phyloP scores from a whole-genome alignment of 1,139 yeast genomes.

The Martiniozyma asiatica region DNA sequence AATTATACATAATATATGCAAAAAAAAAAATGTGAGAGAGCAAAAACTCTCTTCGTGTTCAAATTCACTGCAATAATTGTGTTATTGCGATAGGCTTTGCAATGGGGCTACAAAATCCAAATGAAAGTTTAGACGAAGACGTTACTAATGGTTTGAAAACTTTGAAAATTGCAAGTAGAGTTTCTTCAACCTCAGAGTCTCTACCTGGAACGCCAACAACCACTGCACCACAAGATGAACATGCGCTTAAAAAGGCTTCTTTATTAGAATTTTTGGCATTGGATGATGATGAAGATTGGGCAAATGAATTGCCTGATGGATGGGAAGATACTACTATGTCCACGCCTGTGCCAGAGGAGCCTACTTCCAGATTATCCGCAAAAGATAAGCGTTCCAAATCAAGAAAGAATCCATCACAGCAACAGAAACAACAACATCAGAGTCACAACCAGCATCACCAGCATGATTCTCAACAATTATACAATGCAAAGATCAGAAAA shows the following conservation, averaged over 20 bases:
- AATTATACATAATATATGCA: no score
- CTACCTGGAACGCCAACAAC: constrained; percentile 1
- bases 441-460: neutral
- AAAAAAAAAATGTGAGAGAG: no score
- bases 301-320: constrained; percentile 4
- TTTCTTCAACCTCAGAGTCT: constrained; percentile 2
- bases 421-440: neutral
- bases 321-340: no score
- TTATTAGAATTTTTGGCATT: constrained; percentile 2
- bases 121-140: no score
- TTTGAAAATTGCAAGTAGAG: constrained; percentile 3
- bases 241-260: neutral
- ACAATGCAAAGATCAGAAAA: constrained; percentile 1
- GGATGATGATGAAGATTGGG: constrained; percentile 4
- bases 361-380: constrained; percentile 1
- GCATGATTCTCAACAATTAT: neutral
- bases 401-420: neutral
- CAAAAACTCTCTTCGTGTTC: no score
- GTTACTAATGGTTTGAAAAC: no score
- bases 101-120: no score
- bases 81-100: constrained; percentile 2
- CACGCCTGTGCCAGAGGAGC: no score
- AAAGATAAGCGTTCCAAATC: neutral
- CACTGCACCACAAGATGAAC: constrained; percentile 1
- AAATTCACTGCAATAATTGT: constrained; percentile 2